Percentiles rank a stretch among this genome's conserved stretches.
Evolutionary conservation across 1,139 yeast genomes (phyloP).

Genomic region (Blastobotrys proliferans): DNA sequence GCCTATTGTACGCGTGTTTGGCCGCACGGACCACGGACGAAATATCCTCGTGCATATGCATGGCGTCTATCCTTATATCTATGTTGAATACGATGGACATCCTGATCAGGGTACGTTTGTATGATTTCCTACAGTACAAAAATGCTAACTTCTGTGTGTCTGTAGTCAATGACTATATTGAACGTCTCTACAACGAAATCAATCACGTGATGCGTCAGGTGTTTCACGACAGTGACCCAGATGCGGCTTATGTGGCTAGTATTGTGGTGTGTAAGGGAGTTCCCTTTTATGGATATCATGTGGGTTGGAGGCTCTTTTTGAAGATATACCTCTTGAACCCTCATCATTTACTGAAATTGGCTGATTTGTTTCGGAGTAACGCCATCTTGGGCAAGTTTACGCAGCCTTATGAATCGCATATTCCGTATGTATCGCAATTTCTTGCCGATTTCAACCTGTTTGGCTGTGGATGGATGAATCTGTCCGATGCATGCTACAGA

Average conservation of each 20-base stretch:
- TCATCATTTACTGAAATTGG: slow-evolving; percentile 51
- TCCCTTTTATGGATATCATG: slow-evolving; percentile 80
- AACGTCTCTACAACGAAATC: slow-evolving; percentile 24
- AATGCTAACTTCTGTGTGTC: neutral
- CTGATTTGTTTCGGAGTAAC: slow-evolving; percentile 56
- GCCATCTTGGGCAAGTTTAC: slow-evolving; percentile 36
- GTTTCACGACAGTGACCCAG: slow-evolving; percentile 28
- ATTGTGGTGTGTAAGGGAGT: slow-evolving; percentile 68
- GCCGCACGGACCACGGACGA: slow-evolving; percentile 55
- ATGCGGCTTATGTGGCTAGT: slow-evolving; percentile 54
- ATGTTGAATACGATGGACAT: slow-evolving; percentile 51
- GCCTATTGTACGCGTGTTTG: slow-evolving; percentile 76
- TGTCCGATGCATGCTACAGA: slow-evolving; percentile 26
- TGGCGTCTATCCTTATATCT: slow-evolving; percentile 79
- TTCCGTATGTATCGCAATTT: slow-evolving; percentile 74
- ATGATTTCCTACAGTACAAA: slow-evolving; percentile 13
- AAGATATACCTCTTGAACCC: slow-evolving; percentile 71
- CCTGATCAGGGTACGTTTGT: slow-evolving; percentile 23
- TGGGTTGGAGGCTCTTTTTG: slow-evolving; percentile 58
- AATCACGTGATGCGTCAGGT: slow-evolving; percentile 31
- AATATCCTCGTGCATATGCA: slow-evolving; percentile 69
- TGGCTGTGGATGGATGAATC: slow-evolving; percentile 75
- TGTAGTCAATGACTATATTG: slow-evolving; percentile 24
- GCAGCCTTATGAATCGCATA: slow-evolving; percentile 72
- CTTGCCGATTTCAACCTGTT: slow-evolving; percentile 75